Conservation (phyloP, 2,329 filamentous ascomycete species). For the Periconia digitata region DNA sequence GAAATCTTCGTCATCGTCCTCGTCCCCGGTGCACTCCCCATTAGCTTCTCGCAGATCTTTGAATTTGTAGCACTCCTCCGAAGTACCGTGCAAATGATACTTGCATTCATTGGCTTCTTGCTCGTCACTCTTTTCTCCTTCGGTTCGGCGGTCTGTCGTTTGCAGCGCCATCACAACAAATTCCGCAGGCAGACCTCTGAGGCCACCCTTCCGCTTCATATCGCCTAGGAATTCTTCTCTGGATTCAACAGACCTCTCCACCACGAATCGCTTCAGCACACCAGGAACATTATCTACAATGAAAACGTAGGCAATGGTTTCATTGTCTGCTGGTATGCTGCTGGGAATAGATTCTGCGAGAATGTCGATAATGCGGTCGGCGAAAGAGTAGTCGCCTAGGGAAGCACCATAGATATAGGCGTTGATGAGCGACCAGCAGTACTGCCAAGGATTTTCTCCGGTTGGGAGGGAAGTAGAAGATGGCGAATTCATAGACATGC, state of each 20-base stretch:
- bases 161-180: slow-evolving; percentile 9
- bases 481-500: background rate
- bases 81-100: slow-evolving; percentile 13
- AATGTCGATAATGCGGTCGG: slow-evolving; percentile 16
- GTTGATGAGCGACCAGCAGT: slow-evolving; percentile 17
- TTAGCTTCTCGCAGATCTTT: background rate
- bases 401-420: slow-evolving; percentile 14
- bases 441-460: slow-evolving; percentile 6
- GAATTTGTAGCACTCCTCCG: slow-evolving; percentile 11
- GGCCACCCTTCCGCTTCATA: background rate
- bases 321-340: slow-evolving; percentile 3
- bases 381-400: slow-evolving; percentile 12
- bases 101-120: slow-evolving; percentile 1
- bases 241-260: slow-evolving; percentile 13
- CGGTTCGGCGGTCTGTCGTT: slow-evolving; percentile 5
- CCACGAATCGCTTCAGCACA: slow-evolving; percentile 13
- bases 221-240: slow-evolving; percentile 1
- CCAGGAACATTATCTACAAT: background rate
- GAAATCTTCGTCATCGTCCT: background rate
- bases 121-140: background rate
- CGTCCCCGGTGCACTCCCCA: background rate
- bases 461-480: background rate
- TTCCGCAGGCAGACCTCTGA: background rate
- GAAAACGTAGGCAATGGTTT: slow-evolving; percentile 21
- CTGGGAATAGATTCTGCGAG: slow-evolving; percentile 7